Conservation (phyloP, 805 yeast genomes). For the Ogataea nitratoaversa region DNA sequence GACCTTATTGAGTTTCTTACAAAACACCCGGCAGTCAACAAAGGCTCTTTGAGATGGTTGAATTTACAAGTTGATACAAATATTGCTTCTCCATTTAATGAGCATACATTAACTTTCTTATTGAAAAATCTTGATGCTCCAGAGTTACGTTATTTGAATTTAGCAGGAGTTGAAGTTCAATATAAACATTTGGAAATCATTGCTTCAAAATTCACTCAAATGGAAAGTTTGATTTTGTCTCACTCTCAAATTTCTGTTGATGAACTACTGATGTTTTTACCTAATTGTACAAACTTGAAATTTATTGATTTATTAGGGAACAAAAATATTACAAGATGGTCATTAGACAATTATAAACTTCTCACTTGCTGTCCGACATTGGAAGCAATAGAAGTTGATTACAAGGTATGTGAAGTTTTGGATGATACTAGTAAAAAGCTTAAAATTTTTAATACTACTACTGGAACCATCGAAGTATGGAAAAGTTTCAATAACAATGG, state of each 20-base stretch:
- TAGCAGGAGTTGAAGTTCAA: conserved; percentile 50
- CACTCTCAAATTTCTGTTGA: conserved; percentile 35
- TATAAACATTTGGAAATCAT: conserved; percentile 35
- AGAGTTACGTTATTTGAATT: conserved; percentile 42
- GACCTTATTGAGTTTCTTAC: conserved; percentile 67
- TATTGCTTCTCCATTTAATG: conserved; percentile 46
- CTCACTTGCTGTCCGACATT: conserved; percentile 46
- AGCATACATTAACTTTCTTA: conserved; percentile 40
- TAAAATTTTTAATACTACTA: conserved; percentile 22
- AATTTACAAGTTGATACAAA: conserved; percentile 51
- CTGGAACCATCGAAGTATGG: conserved; percentile 35
- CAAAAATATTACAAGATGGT: conserved; percentile 55
- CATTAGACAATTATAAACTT: conserved; percentile 44
- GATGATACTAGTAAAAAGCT: conserved; percentile 30
- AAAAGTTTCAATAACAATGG: conserved; percentile 44
- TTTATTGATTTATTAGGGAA: conserved; percentile 68
- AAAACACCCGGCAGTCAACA: conserved; percentile 59
- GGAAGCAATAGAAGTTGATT: conserved; percentile 63
- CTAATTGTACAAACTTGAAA: conserved; percentile 36
- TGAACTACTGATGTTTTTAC: conserved; percentile 35
- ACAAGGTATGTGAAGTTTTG: conserved; percentile 48
- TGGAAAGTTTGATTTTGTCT: conserved; percentile 41
- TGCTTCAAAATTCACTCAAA: conserved; percentile 33
- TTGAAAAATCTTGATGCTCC: conserved; percentile 42
- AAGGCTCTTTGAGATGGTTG: conserved; percentile 43